These are phyloP conservation scores for Alternaria atra DNA, from an alignment of 2,329 filamentous ascomycete species.

Conservation along the genomic window DNA sequence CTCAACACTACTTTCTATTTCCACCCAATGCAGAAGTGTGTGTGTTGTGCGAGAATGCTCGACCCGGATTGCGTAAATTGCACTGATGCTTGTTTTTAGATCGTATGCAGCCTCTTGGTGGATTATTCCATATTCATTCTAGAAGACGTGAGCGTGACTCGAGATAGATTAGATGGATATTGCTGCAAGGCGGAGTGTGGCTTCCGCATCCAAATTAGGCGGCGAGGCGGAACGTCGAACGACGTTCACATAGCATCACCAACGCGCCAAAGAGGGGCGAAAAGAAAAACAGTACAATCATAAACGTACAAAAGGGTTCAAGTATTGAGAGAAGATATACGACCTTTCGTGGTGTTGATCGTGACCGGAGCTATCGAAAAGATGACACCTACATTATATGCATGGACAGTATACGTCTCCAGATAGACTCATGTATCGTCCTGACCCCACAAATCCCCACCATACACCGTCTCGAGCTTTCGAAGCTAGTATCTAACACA, in stretches of 20 bases:
- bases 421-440: no score
- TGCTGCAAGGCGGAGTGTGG: slow-evolving; percentile 1
- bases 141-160: neutral
- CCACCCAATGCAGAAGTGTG: neutral
- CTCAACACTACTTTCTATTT: neutral
- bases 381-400: no score
- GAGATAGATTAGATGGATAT: slow-evolving; percentile 2
- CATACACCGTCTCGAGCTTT: neutral
- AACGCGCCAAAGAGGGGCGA: neutral
- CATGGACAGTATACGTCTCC: no score
- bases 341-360: no score
- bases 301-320: no score
- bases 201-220: slow-evolving; percentile 3
- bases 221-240: neutral
- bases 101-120: neutral
- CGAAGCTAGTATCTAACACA: neutral
- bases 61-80: neutral
- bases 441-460: no score
- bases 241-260: neutral
- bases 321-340: no score
- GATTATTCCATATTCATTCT: neutral
- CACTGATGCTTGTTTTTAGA: neutral
- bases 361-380: no score
- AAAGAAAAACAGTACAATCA: no score
- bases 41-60: slow-evolving; percentile 5